Evolutionary conservation across 306 rosid genomes (phyloP).

Genomic region (Betula pendula): DNA sequence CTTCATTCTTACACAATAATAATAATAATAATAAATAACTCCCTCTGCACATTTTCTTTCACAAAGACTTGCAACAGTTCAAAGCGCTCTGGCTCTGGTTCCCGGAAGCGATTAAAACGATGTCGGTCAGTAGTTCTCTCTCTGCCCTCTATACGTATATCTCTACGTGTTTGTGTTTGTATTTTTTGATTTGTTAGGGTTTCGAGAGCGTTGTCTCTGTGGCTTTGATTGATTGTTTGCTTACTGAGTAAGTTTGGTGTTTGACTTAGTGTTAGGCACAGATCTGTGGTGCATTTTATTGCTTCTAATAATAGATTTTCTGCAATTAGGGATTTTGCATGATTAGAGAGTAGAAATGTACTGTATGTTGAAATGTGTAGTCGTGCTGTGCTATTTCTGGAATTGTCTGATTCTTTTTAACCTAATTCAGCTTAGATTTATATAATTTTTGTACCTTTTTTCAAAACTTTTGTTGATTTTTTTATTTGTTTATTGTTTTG

Average conservation of each 20-base stretch:
- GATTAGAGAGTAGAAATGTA: not conserved
- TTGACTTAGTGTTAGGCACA: not conserved
- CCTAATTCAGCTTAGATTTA: not conserved
- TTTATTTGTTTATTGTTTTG: no score
- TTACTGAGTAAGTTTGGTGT: not conserved
- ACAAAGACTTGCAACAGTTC: not conserved
- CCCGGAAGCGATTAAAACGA: slow-evolving; percentile 11
- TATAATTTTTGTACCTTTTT: no score
- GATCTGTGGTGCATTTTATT: slow-evolving; percentile 1
- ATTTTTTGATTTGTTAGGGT: not conserved
- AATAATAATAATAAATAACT: not conserved
- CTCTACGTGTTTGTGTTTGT: not conserved
- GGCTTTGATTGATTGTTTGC: not conserved
- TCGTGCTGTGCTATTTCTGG: not conserved
- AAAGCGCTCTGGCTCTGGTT: slow-evolving; percentile 1
- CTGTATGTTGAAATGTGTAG: not conserved
- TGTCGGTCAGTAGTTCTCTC: slow-evolving; percentile 45
- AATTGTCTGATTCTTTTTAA: no score
- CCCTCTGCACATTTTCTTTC: not conserved
- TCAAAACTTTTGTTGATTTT: no score
- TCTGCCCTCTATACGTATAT: not conserved
- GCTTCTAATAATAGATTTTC: not conserved
- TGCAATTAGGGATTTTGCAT: not conserved
- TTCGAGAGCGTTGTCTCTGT: slow-evolving; percentile 3
- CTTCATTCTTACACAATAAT: no score